Base-by-base conservation (phyloP, 2,329 filamentous ascomycete species). In the Ophiostoma novo-ulmi region DNA sequence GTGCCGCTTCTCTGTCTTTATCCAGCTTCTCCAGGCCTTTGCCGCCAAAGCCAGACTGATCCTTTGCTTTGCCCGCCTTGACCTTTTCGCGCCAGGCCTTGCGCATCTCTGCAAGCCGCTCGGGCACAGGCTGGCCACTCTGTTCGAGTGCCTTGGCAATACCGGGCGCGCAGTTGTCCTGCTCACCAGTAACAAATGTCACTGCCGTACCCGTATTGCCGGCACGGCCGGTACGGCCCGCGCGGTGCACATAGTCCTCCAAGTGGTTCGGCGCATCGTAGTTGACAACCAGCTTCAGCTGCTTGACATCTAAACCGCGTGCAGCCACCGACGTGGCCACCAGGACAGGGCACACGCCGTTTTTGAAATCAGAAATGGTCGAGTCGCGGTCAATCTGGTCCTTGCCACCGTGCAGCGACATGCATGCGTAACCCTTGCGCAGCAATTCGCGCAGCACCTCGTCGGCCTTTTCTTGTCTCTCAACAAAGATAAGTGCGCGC, bases 281-380 rank as follows among this genome's bases (percentile, higher is more conserved):
- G 80, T 98, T 98, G 81, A 99, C 89, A 70, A 99, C 95, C 41
- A 98, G 85, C 79, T 96, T 97, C 44, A 99, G 85, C 78, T 97
- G 93, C 80, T 97, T 97, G 64, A 99, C 94, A 78, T 99, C 95
- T 58, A 99, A 84, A 72, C 95, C 95, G 79, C 95, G 91, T 68
- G 95, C 95, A 55, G 95, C 95, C 71, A 99, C 93, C 13, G 94
- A 97, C 0, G 95, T 99, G 13, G 95, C 95, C 77, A 98, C 91
- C 77, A 99, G 84, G 71, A 99, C 91, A 0, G 94, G 94, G 67
- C 96, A 88, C 63, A 94, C 87, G 70, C 95, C 95, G 75, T 89
- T 91, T 80, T 97, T 98, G 85, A 97, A 97, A 78, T 97, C 93
- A 58, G 91, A 85, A 75, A 97, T 96, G 17, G 93, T 94, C 71